Evolutionary conservation across 352 stramenopile species (phyloP), one percentile per base, ranked within the genome.

Genomic region (Salisapilia sapeloensis): DNA sequence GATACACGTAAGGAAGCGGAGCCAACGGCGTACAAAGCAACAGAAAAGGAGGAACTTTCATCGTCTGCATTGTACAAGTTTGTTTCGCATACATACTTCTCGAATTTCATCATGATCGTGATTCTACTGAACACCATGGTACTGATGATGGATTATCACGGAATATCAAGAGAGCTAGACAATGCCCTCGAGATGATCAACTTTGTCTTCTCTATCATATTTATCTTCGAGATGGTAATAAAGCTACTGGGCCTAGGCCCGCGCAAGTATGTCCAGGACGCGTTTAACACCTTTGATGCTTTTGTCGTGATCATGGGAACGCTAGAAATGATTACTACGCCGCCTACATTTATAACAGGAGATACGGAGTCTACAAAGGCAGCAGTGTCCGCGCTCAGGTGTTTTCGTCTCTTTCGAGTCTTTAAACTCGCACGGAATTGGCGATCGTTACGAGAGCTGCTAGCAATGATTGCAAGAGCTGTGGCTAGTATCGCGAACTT

Each of bases 401-500:
- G 76, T 2, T 85, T 96, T 36, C 66, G 91, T 0, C 48, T 96
- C 6, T 93, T 96, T 35, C 61, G 87, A 15, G 64, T 96, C 13
- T 94, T 98, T 42, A 97, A 97, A 33, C 67, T 98, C 14, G 86
- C 90, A 15, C 77, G 83, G 14, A 57, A 87, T 25, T 97, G 90
- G 92, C 66, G 75, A 33, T 83, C 67, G 0, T 50, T 98, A 19
- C 75, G 91, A n/a, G 74, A 87, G 10, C 58, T 98, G 9, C 49
- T 97, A 5, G 42, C 67, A 10, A 90, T 92, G 39, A 94, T 98
- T n/a, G 42, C 49, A 13, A 55, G 72, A 17, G 89, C 89, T 4
- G 59, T 96, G n/a, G 62, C 81, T 0, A 94, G 96, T 21, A 90
- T 97, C 24, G 57, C 54, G 4, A 96, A 96, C 51, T 97, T 97